These are phyloP conservation scores for Monosporozyma aerobia DNA, from an alignment of 805 yeast genomes.

Conservation along the genomic window DNA sequence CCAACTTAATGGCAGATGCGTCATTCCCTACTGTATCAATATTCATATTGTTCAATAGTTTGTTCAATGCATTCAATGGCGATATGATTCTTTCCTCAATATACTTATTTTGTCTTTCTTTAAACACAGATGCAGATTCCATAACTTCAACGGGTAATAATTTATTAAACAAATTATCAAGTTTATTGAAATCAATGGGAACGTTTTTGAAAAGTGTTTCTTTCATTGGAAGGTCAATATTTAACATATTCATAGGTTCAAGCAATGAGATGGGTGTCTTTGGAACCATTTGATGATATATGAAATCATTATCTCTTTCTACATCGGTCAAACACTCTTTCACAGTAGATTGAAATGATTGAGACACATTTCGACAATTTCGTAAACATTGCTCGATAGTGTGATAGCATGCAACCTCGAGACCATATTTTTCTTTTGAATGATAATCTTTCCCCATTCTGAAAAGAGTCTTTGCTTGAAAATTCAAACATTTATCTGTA, in stretches of 20 bases:
- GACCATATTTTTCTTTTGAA: slow-evolving; percentile 46
- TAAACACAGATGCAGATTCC: slow-evolving; percentile 57
- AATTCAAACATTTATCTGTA: slow-evolving; percentile 52
- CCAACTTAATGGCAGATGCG: background rate
- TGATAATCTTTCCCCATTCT: slow-evolving; percentile 42
- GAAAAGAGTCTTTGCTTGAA: slow-evolving; percentile 60
- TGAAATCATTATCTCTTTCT: slow-evolving; percentile 72
- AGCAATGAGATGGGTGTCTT: slow-evolving; percentile 34
- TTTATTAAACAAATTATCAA: slow-evolving; percentile 40
- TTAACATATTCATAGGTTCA: slow-evolving; percentile 48
- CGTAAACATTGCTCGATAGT: background rate
- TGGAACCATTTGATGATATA: slow-evolving; percentile 65
- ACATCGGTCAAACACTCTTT: slow-evolving; percentile 41
- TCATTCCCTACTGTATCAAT: background rate
- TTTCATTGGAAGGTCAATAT: slow-evolving; percentile 15
- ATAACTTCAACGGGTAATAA: slow-evolving; percentile 60
- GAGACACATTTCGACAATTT: slow-evolving; percentile 21
- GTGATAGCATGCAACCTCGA: slow-evolving; percentile 38
- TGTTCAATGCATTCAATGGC: slow-evolving; percentile 43
- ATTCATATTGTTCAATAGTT: slow-evolving; percentile 31
- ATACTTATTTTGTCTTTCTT: slow-evolving; percentile 53
- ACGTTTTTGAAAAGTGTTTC: slow-evolving; percentile 3
- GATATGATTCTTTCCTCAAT: slow-evolving; percentile 36
- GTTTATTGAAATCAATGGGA: slow-evolving; percentile 9
- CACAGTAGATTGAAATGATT: slow-evolving; percentile 37